Evolutionary conservation across 768 basidiomycete species (phyloP).

Genomic region (Amanita thiersii): DNA sequence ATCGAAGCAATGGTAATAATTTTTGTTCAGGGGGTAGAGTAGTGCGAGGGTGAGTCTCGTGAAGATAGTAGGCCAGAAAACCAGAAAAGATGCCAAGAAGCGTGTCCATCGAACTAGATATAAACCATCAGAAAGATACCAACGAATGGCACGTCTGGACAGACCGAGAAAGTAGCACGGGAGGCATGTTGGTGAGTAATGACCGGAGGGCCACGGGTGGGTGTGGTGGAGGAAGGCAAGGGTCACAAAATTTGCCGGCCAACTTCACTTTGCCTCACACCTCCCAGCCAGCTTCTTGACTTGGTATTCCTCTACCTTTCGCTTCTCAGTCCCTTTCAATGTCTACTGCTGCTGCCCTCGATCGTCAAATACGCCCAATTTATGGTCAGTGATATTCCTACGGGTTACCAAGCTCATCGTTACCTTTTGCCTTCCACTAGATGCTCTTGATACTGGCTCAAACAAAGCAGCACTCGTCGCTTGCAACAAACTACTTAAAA

Average conservation of each 20-base stretch:
- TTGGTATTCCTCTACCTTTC: not conserved
- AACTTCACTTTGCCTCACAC: slow-evolving; percentile 8
- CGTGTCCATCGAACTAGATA: slow-evolving; percentile 55
- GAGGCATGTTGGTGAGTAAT: slow-evolving; percentile 27
- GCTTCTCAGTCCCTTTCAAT: slow-evolving; percentile 11
- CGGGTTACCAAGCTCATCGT: slow-evolving; percentile 3
- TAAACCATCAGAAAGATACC: slow-evolving; percentile 8
- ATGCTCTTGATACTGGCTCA: slow-evolving; percentile 79
- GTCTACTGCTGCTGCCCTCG: slow-evolving; percentile 55
- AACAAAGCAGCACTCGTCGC: slow-evolving; percentile 81
- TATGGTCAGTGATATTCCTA: slow-evolving; percentile 47
- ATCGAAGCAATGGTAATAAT: slow-evolving; percentile 44
- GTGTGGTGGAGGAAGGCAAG: no score
- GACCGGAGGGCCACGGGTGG: not conserved
- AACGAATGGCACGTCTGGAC: slow-evolving; percentile 9
- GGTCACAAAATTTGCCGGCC: slow-evolving; percentile 11
- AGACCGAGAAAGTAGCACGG: slow-evolving; percentile 48
- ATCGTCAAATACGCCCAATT: slow-evolving; percentile 80
- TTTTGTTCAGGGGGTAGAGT: slow-evolving; percentile 48
- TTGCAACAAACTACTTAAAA: slow-evolving; percentile 85
- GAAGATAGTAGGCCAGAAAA: slow-evolving; percentile 67
- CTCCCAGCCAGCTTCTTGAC: slow-evolving; percentile 4
- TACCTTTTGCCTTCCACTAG: slow-evolving; percentile 26
- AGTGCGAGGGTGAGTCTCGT: slow-evolving; percentile 74
- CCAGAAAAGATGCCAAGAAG: slow-evolving; percentile 75